These are phyloP conservation scores for Dendrocalamus sinicus DNA, from an alignment of 176 grass and related monocot species.

Conservation along the genomic window DNA sequence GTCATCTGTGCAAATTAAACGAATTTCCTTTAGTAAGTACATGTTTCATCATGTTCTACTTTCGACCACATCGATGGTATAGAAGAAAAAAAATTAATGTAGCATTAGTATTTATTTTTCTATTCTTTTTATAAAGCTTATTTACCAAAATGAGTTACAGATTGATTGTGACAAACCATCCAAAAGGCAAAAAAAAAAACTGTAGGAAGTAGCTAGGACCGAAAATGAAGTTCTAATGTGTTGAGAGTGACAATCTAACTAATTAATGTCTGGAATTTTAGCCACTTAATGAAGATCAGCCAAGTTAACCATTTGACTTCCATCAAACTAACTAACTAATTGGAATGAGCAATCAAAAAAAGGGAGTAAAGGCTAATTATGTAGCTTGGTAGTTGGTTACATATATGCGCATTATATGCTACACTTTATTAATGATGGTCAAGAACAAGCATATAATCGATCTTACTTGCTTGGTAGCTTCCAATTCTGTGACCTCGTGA, in stretches of 20 bases:
- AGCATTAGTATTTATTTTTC: neutral
- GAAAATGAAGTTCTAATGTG: conserved; percentile 30
- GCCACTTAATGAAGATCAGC: neutral
- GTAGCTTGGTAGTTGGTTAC: neutral
- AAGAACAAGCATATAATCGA: neutral
- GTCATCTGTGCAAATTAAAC: neutral
- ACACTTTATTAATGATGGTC: neutral
- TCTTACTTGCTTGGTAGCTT: conserved; percentile 34
- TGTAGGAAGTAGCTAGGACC: neutral
- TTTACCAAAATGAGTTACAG: neutral
- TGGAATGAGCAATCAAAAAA: neutral
- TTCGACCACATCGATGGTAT: neutral
- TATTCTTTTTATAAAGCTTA: neutral
- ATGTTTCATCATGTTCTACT: neutral
- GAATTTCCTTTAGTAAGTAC: neutral
- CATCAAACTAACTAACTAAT: neutral
- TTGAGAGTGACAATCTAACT: conserved; percentile 22
- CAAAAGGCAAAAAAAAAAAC: neutral
- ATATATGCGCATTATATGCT: neutral
- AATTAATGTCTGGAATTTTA: conserved; percentile 29
- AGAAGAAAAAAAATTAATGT: neutral
- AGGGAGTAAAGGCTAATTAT: neutral
- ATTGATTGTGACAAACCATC: neutral
- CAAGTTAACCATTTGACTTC: neutral
- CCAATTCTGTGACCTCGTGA: conserved; percentile 25